Evolutionary conservation across 2,329 filamentous ascomycete species (phyloP), one percentile per base, ranked within the genome.

Genomic region (Fusarium equiseti): DNA sequence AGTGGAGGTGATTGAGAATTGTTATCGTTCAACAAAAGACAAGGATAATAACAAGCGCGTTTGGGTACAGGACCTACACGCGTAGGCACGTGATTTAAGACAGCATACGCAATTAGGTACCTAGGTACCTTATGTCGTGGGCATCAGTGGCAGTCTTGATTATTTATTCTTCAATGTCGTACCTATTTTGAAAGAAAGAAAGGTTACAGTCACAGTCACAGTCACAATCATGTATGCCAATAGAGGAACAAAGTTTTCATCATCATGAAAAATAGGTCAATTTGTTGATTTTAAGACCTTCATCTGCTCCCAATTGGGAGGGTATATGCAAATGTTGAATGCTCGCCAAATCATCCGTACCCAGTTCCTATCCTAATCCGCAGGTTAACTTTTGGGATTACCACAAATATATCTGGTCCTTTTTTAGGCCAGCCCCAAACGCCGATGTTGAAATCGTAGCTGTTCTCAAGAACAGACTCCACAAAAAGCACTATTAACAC

Each of bases 391-490:
- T 80, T 82, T 79, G 74, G 75, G 75, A 77, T 79, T 71, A 75
- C 74, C 77, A 74, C 75, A 77, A 78, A 77, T 75, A 78, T 73
- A 77, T 75, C 77, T 72, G 73, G 68, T 78, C 76, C 49, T 75
- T 79, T 80, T 77, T 74, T 73, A 69, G 74, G 76, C 76, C 78
- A 77, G 77, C 72, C 78, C 77, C 75, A 81, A 86, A 87, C 85
- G 85, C 85, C 85, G 85, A 86, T 87, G 85, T 87, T 87, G 85
- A 87, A 83, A 86, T 87, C 85, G 85, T 85, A 81, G 80, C 79
- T 79, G 80, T 77, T 79, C 76, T 48, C 74, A 73, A 73, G 74
- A 79, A 76, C 81, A 83, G 79, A 74, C 70, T 74, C 70, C 75
- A 77, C 71, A 78, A 74, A 78, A 74, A 71, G 35, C 64, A 52